phyloP scores from a whole-genome alignment of 148 eudicot genomes.

The Rhododendron mucronatum region DNA sequence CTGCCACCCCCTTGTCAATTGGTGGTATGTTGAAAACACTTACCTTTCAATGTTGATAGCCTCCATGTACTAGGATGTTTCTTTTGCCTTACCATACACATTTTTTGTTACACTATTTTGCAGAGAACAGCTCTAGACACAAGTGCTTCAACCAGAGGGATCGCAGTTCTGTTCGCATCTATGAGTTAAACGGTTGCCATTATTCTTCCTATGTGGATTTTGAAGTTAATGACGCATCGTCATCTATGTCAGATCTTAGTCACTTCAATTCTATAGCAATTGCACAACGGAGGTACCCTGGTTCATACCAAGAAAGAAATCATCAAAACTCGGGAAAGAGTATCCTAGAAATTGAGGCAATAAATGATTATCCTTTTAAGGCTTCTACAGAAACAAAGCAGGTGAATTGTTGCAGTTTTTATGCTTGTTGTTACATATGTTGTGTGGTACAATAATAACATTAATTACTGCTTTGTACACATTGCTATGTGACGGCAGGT shows the following conservation, averaged over 20 bases:
- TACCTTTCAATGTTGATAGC: neutral
- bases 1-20: conserved; percentile 28
- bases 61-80: neutral
- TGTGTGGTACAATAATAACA: neutral
- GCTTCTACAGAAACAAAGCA: conserved; percentile 38
- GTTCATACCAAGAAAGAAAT: neutral
- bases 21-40: conserved; percentile 27
- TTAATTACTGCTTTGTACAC: neutral
- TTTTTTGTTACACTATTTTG: neutral
- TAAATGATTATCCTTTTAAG: conserved; percentile 16
- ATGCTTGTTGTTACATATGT: neutral
- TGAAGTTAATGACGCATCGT: neutral
- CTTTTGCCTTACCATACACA: neutral
- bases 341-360: conserved; percentile 14
- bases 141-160: neutral
- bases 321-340: neutral
- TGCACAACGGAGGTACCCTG: neutral
- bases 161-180: conserved; percentile 6
- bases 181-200: conserved; percentile 2
- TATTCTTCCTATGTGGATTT: neutral
- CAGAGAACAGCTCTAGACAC: conserved; percentile 20
- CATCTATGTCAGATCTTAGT: neutral
- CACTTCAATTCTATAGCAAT: neutral
- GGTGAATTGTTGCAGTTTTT: conserved; percentile 17
- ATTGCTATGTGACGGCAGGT: neutral